A percentile compares a stretch with the other conserved stretches of the same genome.
phyloP scores from a whole-genome alignment of 2,329 filamentous ascomycete genomes.

The Penicillium sp. region DNA sequence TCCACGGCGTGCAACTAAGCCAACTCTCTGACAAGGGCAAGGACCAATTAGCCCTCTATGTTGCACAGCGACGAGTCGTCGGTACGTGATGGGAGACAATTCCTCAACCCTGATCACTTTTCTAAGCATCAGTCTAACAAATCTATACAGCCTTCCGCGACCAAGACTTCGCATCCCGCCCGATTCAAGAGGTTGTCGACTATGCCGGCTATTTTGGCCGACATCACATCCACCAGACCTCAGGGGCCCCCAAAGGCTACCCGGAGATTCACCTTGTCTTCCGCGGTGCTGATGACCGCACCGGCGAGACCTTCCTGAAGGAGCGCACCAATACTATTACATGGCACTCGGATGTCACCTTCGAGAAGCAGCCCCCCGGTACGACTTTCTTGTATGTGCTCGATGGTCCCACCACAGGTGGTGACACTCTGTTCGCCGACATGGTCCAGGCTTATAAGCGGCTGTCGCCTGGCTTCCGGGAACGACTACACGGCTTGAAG shows the following conservation, averaged over 20 bases:
- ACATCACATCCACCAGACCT: slow-evolving; percentile 78
- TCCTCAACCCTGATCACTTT: background rate
- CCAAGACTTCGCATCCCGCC: slow-evolving; percentile 69
- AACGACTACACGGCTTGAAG: slow-evolving; percentile 74
- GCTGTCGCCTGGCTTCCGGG: slow-evolving; percentile 73
- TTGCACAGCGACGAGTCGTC: slow-evolving; percentile 62
- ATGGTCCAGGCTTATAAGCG: slow-evolving; percentile 77
- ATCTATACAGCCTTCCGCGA: slow-evolving; percentile 60
- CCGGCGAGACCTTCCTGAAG: slow-evolving; percentile 60
- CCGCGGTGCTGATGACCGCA: slow-evolving; percentile 63
- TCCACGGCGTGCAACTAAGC: slow-evolving; percentile 69
- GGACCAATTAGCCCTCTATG: slow-evolving; percentile 64
- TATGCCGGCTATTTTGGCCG: slow-evolving; percentile 75
- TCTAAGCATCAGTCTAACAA: background rate
- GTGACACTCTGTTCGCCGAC: slow-evolving; percentile 81
- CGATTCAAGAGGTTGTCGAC: slow-evolving; percentile 66
- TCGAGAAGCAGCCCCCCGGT: slow-evolving; percentile 82
- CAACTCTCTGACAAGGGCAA: slow-evolving; percentile 65
- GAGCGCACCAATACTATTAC: slow-evolving; percentile 75
- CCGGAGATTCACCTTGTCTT: slow-evolving; percentile 78
- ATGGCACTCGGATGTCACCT: slow-evolving; percentile 87
- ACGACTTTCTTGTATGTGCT: slow-evolving; percentile 87
- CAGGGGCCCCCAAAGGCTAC: slow-evolving; percentile 68
- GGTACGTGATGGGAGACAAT: slow-evolving; percentile 37
- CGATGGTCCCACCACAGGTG: slow-evolving; percentile 75